These are phyloP conservation scores for Manihot esculenta DNA, from an alignment of 441 rosid species.

Conservation along the genomic window DNA sequence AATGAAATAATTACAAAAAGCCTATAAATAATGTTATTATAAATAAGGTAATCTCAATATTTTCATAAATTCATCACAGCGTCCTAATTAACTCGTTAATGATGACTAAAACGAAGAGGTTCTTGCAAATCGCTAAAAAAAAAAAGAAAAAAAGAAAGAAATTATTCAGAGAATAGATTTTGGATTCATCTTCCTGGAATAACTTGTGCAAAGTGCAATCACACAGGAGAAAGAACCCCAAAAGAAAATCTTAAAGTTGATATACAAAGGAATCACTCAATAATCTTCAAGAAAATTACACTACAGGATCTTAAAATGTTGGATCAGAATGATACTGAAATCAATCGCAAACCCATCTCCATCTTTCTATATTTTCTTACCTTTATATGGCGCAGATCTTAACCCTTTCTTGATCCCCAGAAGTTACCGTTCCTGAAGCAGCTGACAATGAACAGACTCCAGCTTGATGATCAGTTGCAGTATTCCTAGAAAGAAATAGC, in stretches of 20 bases:
- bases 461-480: constrained; percentile 31
- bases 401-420: constrained; percentile 37
- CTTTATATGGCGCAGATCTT: constrained; percentile 32
- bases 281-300: constrained; percentile 8
- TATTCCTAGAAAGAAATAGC: constrained; percentile 37
- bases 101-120: too few relatives aligned
- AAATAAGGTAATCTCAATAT: too few relatives aligned
- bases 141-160: background rate
- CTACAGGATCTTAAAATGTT: background rate
- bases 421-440: constrained; percentile 41
- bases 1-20: too few relatives aligned
- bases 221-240: background rate
- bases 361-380: background rate
- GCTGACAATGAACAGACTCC: constrained; percentile 39
- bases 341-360: background rate
- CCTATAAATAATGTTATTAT: too few relatives aligned
- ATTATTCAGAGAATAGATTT: background rate
- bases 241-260: background rate
- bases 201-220: background rate
- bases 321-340: background rate
- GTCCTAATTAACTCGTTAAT: too few relatives aligned
- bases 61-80: too few relatives aligned
- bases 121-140: too few relatives aligned
- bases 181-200: constrained; percentile 2
- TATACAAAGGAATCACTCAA: background rate